These are phyloP conservation scores for Fusarium pseudonygamai DNA, from an alignment of 2,329 filamentous ascomycete genomes.

Conservation along the genomic window DNA sequence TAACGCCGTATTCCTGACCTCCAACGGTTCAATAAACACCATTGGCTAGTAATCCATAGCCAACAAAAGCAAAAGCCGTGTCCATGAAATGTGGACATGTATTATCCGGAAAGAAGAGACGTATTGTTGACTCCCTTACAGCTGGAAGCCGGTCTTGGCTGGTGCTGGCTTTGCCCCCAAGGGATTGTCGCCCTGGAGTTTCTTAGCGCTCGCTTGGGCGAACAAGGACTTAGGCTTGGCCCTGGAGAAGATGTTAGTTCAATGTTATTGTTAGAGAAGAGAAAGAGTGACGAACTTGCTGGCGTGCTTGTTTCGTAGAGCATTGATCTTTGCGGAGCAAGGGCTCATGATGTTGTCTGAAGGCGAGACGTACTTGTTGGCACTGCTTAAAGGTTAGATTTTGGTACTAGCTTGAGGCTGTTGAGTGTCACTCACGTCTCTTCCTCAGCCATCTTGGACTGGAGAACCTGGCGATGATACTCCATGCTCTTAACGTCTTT, in stretches of 20 bases:
- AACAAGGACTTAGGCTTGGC: conserved; percentile 75
- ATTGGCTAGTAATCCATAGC: conserved; percentile 3
- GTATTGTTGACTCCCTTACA: conserved; percentile 16
- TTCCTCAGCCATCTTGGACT: conserved; percentile 73
- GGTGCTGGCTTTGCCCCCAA: conserved; percentile 50
- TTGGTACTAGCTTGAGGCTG: not conserved
- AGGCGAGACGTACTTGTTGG: conserved; percentile 76
- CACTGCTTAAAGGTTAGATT: conserved; percentile 41
- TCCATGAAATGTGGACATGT: conserved; percentile 14
- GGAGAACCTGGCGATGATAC: conserved; percentile 79
- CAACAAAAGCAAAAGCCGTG: conserved; percentile 26
- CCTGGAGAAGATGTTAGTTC: conserved; percentile 51
- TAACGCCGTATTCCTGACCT: conserved; percentile 35
- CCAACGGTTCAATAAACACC: conserved; percentile 29
- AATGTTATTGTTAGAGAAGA: not conserved
- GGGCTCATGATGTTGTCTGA: conserved; percentile 92
- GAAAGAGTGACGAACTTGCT: conserved; percentile 69
- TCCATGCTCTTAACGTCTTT: conserved; percentile 75
- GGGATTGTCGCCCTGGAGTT: conserved; percentile 60
- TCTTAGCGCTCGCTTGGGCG: conserved; percentile 72
- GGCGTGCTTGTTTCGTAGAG: conserved; percentile 82
- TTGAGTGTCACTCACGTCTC: conserved; percentile 62
- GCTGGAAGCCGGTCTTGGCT: conserved; percentile 37
- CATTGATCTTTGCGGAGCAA: conserved; percentile 82
- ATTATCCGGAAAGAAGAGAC: conserved; percentile 20